These are phyloP conservation scores for Aquilaria malaccensis DNA, from an alignment of 345 rosid genomes.

Conservation along the genomic window DNA sequence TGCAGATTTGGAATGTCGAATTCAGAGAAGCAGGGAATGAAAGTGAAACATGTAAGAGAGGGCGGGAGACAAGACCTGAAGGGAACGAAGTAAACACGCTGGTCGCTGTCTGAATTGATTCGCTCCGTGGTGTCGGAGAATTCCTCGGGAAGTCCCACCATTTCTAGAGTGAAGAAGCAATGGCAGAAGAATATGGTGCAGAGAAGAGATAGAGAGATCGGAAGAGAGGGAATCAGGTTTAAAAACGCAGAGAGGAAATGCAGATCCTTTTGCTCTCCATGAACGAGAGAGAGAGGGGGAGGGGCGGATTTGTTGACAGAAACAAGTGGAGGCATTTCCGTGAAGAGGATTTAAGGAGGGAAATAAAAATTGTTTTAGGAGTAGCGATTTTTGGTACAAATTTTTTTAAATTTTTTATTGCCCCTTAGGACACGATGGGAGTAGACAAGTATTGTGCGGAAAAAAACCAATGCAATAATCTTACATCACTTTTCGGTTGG, in stretches of 20 bases:
- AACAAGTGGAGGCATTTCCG: too few relatives aligned
- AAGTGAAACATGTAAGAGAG: too few relatives aligned
- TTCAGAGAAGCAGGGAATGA: conserved; percentile 5
- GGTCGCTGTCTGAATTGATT: conserved; percentile 60
- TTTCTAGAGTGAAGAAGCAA: conserved; percentile 7
- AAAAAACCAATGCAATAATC: too few relatives aligned
- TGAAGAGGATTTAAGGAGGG: too few relatives aligned
- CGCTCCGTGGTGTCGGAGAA: conserved; percentile 50
- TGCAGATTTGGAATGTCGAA: neutral
- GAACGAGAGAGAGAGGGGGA: neutral
- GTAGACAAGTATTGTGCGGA: too few relatives aligned
- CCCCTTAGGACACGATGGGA: too few relatives aligned
- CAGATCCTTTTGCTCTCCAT: conserved; percentile 10
- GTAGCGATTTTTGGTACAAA: too few relatives aligned
- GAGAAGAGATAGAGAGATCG: conserved; percentile 11
- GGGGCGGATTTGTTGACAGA: too few relatives aligned
- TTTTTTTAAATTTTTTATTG: too few relatives aligned
- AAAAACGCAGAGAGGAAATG: conserved; percentile 14
- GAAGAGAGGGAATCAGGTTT: conserved; percentile 7
- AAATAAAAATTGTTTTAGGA: too few relatives aligned
- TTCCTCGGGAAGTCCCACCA: conserved; percentile 46
- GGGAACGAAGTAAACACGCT: conserved; percentile 90
- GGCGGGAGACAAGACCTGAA: conserved; percentile 40
- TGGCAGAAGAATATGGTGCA: neutral
- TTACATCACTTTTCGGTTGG: too few relatives aligned